Evolutionary conservation across 73 alveolate species (phyloP).

Genomic region (Paramecium tetraurelia): DNA sequence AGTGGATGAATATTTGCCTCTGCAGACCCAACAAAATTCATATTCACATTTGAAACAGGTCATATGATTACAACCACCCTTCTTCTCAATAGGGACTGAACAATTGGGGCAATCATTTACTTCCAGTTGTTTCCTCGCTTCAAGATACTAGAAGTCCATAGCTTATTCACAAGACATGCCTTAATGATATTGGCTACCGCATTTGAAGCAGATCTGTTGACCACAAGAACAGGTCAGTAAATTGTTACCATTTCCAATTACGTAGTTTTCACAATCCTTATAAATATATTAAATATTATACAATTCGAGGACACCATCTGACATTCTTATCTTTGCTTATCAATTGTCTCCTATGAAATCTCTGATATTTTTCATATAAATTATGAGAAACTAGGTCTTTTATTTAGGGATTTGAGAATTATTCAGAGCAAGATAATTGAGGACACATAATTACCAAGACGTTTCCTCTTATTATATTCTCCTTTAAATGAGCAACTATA

Average conservation of each 20-base stretch:
- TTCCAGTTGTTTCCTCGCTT: neutral
- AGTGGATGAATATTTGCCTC: neutral
- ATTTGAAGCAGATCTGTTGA: neutral
- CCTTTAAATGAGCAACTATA: neutral
- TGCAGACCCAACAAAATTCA: slow-evolving; percentile 43
- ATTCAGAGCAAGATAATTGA: neutral
- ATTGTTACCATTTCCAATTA: neutral
- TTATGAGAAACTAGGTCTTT: neutral
- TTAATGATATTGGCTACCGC: neutral
- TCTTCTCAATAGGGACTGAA: neutral
- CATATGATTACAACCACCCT: slow-evolving; percentile 47
- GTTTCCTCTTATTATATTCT: neutral
- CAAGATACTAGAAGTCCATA: neutral
- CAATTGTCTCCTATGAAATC: neutral
- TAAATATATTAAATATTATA: neutral
- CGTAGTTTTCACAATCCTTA: neutral
- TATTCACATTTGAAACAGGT: neutral
- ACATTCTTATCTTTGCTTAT: neutral
- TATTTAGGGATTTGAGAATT: neutral
- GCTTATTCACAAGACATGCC: neutral
- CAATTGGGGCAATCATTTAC: slow-evolving; percentile 8
- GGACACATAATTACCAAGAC: neutral
- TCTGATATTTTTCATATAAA: neutral
- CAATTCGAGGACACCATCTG: neutral
- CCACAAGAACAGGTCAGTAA: neutral